Percentiles rank a stretch among this genome's conserved stretches.
phyloP scores from a whole-genome alignment of 805 yeast genomes.

The Pichia californica region DNA sequence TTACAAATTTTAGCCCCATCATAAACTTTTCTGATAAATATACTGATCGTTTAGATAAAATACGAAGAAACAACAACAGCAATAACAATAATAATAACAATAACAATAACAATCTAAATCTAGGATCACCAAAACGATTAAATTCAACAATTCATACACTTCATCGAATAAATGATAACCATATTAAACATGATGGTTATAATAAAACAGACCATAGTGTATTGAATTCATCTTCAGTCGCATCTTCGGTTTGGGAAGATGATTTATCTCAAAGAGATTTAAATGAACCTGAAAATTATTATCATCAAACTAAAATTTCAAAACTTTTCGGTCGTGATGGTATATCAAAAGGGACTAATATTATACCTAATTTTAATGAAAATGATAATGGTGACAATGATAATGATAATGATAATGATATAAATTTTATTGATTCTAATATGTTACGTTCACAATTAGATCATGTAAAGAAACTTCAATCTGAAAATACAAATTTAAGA shows the following conservation, averaged over 20 bases:
- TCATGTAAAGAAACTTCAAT: constrained; percentile 25
- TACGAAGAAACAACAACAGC: neutral
- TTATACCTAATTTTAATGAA: constrained; percentile 21
- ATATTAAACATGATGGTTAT: neutral
- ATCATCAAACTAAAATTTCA: neutral
- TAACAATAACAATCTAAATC: neutral
- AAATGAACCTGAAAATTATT: neutral
- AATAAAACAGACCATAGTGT: constrained; percentile 1
- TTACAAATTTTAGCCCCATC: constrained; percentile 5
- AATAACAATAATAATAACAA: neutral
- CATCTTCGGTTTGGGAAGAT: constrained; percentile 19
- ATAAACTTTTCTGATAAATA: constrained; percentile 1
- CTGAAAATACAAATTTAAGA: constrained; percentile 39
- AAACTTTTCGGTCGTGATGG: constrained; percentile 14
- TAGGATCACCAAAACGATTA: neutral
- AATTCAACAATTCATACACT: constrained; percentile 1
- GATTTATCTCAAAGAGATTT: constrained; percentile 6
- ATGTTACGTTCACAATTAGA: constrained; percentile 24
- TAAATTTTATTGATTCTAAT: constrained; percentile 15
- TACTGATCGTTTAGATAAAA: neutral
- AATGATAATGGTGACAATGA: too few relatives aligned
- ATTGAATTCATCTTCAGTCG: constrained; percentile 13
- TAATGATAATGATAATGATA: constrained; percentile 13
- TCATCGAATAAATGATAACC: constrained; percentile 1
- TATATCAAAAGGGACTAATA: constrained; percentile 19